These are phyloP conservation scores for Globisporangium carolinianum DNA, from an alignment of 352 stramenopile species.

Conservation along the genomic window DNA sequence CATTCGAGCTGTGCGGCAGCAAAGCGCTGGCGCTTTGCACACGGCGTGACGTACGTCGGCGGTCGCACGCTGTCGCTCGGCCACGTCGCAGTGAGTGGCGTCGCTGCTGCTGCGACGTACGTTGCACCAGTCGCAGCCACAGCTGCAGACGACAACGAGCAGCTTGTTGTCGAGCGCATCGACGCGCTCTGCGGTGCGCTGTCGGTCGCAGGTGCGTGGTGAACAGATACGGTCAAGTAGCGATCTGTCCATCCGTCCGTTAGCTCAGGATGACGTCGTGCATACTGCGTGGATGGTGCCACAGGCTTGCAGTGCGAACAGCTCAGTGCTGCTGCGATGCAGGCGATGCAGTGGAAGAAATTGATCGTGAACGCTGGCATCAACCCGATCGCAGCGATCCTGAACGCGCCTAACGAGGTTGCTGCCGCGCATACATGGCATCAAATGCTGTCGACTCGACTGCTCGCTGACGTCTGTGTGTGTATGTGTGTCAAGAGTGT, in stretches of 20 bases:
- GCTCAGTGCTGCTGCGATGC: conserved; percentile 34
- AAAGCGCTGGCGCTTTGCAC: conserved; percentile 29
- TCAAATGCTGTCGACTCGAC: neutral
- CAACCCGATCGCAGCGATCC: conserved; percentile 60
- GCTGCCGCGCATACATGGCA: neutral
- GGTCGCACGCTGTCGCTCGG: conserved; percentile 33
- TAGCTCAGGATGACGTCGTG: neutral
- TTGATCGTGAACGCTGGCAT: conserved; percentile 78
- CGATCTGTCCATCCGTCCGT: too few relatives aligned
- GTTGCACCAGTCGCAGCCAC: conserved; percentile 29
- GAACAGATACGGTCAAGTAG: too few relatives aligned
- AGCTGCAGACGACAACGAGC: neutral
- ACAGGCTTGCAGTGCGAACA: conserved; percentile 38
- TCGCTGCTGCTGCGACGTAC: conserved; percentile 38
- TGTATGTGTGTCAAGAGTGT: conserved; percentile 22
- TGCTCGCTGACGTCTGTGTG: neutral
- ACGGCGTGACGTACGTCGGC: conserved; percentile 67
- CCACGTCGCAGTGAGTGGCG: conserved; percentile 39
- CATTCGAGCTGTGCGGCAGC: neutral
- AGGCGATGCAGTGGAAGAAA: conserved; percentile 68
- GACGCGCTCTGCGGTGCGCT: conserved; percentile 27
- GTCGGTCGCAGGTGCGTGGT: conserved; percentile 28
- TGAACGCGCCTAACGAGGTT: conserved; percentile 51
- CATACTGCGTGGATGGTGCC: neutral
- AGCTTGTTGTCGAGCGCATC: conserved; percentile 15